Base-by-base conservation (phyloP, 2,329 filamentous ascomycete species). In the Fusarium sp. region DNA sequence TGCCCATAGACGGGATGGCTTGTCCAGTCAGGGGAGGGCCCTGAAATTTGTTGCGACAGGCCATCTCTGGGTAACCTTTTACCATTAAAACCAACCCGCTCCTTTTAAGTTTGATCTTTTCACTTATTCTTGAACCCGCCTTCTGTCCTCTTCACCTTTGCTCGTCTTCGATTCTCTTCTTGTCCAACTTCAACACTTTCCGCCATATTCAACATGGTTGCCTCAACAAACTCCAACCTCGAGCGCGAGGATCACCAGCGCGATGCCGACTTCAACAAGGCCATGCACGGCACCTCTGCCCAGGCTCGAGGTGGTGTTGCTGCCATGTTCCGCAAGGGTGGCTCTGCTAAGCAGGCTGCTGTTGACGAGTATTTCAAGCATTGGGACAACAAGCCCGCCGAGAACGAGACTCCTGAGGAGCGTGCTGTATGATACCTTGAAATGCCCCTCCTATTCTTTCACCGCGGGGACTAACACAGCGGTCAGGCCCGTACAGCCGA, bases 361-460 rank as follows among this genome's bases (percentile, higher is more conserved):
- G 85, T 93, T 25, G 91, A 95, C 73, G 91, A 96, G 76, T 97
- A 97, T 80, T 96, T 96, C 82, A 96, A 96, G 84, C 93, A 96
- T 76, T 97, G 91, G 91, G 92, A 97, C 77, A 90, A 94, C 81
- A 93, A 96, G 79, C 78, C 80, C 41, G 90, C 81, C 29, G 87
- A 84, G 62, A 84, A 88, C 37, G 95, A 99, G 84, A 98, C 94
- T 2, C 85, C 88, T 50, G 91, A 89, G 71, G 88, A 85, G 68
- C 88, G 94, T 73, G 89, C 92, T 78, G 91, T 92, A 79, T 68
- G 84, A 73, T 45, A 33, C 49, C 50, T 48, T 42, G 15, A 29
- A 44, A 49, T 62, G 45, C 63, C 54, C 63, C 61, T 55, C 56
- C 55, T 50, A 51, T 49, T 45, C 44, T 48, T 45, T n/a, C 23